Percentiles rank a stretch among this genome's conserved stretches.
phyloP scores from a whole-genome alignment of 2,329 filamentous ascomycete genomes.

The Xylaria sp. region DNA sequence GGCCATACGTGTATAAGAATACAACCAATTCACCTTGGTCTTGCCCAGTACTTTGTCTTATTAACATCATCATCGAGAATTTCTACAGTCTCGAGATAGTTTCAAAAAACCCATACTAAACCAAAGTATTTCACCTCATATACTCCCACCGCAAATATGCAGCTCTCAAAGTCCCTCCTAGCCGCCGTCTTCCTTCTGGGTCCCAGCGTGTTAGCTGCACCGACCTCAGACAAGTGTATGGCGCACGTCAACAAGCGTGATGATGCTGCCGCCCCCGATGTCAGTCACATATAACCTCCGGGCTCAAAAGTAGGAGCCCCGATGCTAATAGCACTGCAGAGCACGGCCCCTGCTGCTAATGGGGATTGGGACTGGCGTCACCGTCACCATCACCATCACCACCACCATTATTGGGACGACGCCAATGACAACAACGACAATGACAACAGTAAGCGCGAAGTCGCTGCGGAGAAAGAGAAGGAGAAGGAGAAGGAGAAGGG shows the following conservation, averaged over 20 bases:
- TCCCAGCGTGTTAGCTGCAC: conserved; percentile 27
- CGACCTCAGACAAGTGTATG: conserved; percentile 6
- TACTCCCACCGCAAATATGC: conserved; percentile 17
- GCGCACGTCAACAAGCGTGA: conserved; percentile 7
- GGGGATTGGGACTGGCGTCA: not conserved
- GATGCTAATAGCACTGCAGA: not conserved
- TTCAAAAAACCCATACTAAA: not conserved
- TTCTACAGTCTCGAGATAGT: not conserved
- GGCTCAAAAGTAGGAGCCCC: not conserved
- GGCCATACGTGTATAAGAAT: conserved; percentile 17
- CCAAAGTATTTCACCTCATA: not conserved
- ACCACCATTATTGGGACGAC: not conserved
- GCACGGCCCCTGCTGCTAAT: too few relatives aligned
- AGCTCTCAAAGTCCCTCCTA: conserved; percentile 30
- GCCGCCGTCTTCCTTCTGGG: conserved; percentile 30
- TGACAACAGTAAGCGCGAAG: not conserved
- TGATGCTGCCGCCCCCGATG: conserved; percentile 2
- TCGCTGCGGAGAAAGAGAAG: not conserved
- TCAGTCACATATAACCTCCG: conserved; percentile 2
- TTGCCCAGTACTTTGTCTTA: not conserved
- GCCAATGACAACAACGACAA: not conserved
- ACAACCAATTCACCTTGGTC: not conserved
- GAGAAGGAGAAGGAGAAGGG: not conserved
- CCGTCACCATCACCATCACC: conserved; percentile 2
- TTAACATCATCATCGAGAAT: not conserved